Conservation (phyloP, 2,329 filamentous ascomycete species). For the Leptographium galeiforme region DNA sequence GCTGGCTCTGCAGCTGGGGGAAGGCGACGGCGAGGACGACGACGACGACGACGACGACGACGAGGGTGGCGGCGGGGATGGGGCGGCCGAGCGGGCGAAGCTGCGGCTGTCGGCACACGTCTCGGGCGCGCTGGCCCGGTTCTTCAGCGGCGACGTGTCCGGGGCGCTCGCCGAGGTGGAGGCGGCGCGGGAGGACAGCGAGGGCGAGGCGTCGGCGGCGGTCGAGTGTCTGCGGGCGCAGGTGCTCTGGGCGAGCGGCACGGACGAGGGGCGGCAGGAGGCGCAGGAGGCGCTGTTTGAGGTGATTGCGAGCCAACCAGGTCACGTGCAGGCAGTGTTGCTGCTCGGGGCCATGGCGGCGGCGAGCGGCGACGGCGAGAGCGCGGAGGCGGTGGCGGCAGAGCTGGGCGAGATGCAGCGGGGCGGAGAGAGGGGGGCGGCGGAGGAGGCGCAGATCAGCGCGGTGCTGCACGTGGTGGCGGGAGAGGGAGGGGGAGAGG, state of each 20-base stretch:
- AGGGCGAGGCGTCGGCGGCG: conserved; percentile 55
- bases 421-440: conserved; percentile 30
- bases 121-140: conserved; percentile 72
- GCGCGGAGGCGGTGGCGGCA: conserved; percentile 63
- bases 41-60: conserved; percentile 52
- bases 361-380: conserved; percentile 66
- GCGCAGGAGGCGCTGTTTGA: conserved; percentile 71
- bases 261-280: conserved; percentile 56
- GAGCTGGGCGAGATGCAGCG: conserved; percentile 61
- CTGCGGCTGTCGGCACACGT: conserved; percentile 74
- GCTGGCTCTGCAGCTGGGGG: conserved; percentile 55
- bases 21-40: conserved; percentile 42
- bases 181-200: conserved; percentile 62
- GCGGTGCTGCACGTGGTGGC: conserved; percentile 66
- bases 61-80: conserved; percentile 35
- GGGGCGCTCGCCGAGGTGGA: conserved; percentile 70
- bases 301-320: conserved; percentile 58
- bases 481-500: conserved; percentile 34
- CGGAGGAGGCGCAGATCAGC: conserved; percentile 54
- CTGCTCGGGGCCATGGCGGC: conserved; percentile 76
- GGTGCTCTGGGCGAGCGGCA: conserved; percentile 83
- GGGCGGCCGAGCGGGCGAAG: conserved; percentile 47
- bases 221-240: conserved; percentile 79
- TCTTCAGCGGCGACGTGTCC: conserved; percentile 52
- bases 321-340: conserved; percentile 67